Evolutionary conservation across 176 grass and related monocot species (phyloP).

Genomic region (Puccinellia tenuiflora): DNA sequence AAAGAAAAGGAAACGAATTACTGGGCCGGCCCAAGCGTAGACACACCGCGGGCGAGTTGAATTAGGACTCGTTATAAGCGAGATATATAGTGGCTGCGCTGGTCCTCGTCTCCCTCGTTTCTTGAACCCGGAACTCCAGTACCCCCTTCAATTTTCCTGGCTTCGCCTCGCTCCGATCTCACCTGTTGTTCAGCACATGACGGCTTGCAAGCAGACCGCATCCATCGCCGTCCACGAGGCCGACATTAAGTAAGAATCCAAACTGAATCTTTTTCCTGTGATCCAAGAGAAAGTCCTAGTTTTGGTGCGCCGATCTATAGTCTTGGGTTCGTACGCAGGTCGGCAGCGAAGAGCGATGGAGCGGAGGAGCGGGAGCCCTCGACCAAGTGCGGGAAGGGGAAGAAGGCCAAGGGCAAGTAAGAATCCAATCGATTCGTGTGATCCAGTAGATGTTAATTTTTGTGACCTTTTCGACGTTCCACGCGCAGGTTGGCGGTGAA

Average conservation of each 20-base stretch:
- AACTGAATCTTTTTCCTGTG: neutral
- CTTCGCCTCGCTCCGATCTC: neutral
- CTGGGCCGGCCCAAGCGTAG: no score
- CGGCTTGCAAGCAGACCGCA: neutral
- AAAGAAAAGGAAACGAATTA: no score
- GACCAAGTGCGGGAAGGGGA: neutral
- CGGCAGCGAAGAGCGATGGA: neutral
- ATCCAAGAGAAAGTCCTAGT: no score
- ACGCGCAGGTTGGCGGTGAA: neutral
- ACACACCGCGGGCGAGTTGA: no score
- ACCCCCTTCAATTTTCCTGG: neutral
- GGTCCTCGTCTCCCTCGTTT: neutral
- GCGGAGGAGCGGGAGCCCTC: neutral
- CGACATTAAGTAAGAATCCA: neutral
- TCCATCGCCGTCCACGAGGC: neutral
- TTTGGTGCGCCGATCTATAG: neutral
- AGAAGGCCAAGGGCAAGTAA: neutral
- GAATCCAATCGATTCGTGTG: neutral
- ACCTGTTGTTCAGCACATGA: neutral
- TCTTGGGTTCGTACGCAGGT: neutral
- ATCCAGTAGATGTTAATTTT: neutral
- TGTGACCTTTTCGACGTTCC: neutral
- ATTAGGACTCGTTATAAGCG: no score
- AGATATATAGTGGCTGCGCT: no score
- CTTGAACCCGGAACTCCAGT: neutral